Conservation (phyloP, 805 yeast species). For the Cyberlindnera misumaiensis region DNA sequence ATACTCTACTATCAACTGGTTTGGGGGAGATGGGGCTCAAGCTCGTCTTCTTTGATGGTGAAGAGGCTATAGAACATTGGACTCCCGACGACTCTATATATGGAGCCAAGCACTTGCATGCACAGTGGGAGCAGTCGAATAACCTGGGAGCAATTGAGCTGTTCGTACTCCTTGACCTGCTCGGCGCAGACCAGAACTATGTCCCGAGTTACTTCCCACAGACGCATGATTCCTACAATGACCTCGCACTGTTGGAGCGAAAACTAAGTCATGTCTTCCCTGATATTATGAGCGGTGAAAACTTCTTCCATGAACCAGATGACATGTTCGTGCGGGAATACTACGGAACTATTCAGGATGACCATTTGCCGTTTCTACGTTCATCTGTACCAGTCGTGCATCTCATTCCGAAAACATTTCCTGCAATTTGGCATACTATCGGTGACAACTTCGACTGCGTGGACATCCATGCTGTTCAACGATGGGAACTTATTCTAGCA, state of each 20-base stretch:
- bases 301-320: constrained; percentile 11
- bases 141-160: constrained; percentile 32
- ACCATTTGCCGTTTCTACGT: constrained; percentile 44
- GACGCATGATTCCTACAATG: constrained; percentile 32
- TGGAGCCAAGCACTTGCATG: constrained; percentile 47
- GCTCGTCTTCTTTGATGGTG: constrained; percentile 53
- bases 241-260: constrained; percentile 31
- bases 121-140: constrained; percentile 26
- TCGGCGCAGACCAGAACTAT: constrained; percentile 33
- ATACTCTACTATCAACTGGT: constrained; percentile 8
- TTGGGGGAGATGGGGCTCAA: constrained; percentile 31
- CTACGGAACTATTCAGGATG: constrained; percentile 34
- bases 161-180: constrained; percentile 42
- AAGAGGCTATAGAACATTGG: constrained; percentile 55
- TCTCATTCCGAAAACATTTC: constrained; percentile 46
- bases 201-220: constrained; percentile 37
- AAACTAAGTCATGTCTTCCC: constrained; percentile 11
- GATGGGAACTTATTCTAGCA: constrained; percentile 39
- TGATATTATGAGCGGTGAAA: not conserved
- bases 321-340: constrained; percentile 12
- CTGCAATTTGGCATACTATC: constrained; percentile 45
- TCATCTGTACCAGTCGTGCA: constrained; percentile 44
- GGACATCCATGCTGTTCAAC: constrained; percentile 31
- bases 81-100: constrained; percentile 44
- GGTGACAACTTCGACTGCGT: constrained; percentile 39